Evolutionary conservation across 176 grass and related monocot species (phyloP).

Genomic region (Microstegium vimineum): DNA sequence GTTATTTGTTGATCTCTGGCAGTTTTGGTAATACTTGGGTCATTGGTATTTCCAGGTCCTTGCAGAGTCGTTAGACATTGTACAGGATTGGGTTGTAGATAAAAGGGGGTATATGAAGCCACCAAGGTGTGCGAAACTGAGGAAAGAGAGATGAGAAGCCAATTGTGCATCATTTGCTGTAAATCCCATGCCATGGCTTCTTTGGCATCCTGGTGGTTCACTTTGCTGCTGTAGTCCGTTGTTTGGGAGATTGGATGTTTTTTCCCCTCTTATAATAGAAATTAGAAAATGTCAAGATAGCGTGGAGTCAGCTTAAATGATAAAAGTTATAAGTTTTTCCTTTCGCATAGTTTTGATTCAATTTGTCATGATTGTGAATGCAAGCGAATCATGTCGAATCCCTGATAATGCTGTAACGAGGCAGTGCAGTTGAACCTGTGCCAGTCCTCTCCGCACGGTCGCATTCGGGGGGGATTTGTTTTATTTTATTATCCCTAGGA

Average conservation of each 20-base stretch:
- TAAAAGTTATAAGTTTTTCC: neutral
- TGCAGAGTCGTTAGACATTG: neutral
- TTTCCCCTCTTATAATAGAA: neutral
- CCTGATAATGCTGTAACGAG: neutral
- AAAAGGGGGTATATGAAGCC: slow-evolving; percentile 17
- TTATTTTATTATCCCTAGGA: neutral
- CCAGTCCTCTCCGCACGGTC: neutral
- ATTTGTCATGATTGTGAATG: neutral
- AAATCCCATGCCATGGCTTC: slow-evolving; percentile 19
- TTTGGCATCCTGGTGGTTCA: slow-evolving; percentile 6
- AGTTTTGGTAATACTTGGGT: neutral
- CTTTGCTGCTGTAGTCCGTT: neutral
- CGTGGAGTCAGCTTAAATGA: neutral
- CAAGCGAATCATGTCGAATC: neutral
- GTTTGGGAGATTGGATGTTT: neutral
- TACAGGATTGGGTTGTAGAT: slow-evolving; percentile 37
- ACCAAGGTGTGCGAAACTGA: neutral
- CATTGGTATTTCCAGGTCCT: neutral
- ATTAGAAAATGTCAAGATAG: neutral
- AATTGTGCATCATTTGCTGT: slow-evolving; percentile 16
- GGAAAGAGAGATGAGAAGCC: neutral
- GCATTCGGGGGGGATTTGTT: neutral
- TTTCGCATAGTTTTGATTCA: neutral
- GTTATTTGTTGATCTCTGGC: neutral
- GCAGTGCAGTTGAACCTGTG: neutral